phyloP scores from a whole-genome alignment of 2,329 filamentous ascomycete genomes.

The Colletotrichum simmondsii region DNA sequence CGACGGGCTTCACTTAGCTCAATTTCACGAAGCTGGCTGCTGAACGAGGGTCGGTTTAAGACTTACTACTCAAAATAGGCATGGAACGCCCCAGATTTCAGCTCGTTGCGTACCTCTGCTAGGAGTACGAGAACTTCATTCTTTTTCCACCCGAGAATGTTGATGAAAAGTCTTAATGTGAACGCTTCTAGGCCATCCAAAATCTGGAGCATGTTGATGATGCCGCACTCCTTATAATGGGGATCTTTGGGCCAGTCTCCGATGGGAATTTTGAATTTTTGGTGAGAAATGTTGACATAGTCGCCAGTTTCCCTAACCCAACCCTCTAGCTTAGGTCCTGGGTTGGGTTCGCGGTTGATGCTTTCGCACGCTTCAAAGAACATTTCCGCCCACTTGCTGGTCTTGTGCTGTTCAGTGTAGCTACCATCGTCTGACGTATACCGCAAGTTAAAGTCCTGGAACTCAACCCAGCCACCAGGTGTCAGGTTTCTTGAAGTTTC shows the following conservation, averaged over 20 bases:
- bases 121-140: conserved; percentile 43
- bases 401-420: conserved; percentile 36
- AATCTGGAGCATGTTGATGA: conserved; percentile 32
- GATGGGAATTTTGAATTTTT: conserved; percentile 47
- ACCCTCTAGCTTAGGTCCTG: conserved; percentile 38
- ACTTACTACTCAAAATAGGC: conserved; percentile 39
- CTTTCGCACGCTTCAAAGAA: conserved; percentile 33
- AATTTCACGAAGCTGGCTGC: too few relatives aligned
- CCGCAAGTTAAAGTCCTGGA: conserved; percentile 42
- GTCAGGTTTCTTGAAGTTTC: too few relatives aligned
- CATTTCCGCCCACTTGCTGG: conserved; percentile 34
- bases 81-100: conserved; percentile 42
- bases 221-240: conserved; percentile 38
- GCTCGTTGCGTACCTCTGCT: conserved; percentile 42
- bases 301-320: conserved; percentile 46
- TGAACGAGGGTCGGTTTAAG: not conserved
- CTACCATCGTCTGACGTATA: conserved; percentile 42
- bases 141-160: conserved; percentile 41
- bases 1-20: too few relatives aligned
- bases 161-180: conserved; percentile 41
- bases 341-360: conserved; percentile 38
- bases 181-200: conserved; percentile 40
- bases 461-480: conserved; percentile 45
- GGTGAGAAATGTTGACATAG: conserved; percentile 47
- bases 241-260: conserved; percentile 44